Conservation (phyloP, 345 rosid species). For the Brassica incana region DNA sequence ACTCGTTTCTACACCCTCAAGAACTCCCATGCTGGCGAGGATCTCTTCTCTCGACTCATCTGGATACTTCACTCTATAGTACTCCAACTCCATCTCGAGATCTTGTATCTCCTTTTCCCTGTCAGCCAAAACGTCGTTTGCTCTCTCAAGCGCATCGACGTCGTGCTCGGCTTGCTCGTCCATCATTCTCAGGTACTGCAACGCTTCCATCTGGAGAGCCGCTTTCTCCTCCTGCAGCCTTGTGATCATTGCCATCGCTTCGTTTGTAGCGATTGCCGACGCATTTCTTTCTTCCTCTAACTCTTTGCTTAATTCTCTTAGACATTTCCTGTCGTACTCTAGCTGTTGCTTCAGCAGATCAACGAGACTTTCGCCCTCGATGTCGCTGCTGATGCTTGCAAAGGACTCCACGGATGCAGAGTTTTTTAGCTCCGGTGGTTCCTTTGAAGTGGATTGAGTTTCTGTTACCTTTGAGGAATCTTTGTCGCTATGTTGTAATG, state of each 20-base stretch:
- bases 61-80: slow-evolving; percentile 43
- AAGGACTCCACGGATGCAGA: slow-evolving; percentile 51
- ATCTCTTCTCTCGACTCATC: slow-evolving; percentile 42
- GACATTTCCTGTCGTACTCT: slow-evolving; percentile 49
- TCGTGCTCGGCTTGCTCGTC: slow-evolving; percentile 87
- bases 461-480: slow-evolving; percentile 32
- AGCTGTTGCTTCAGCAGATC: slow-evolving; percentile 57
- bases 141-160: slow-evolving; percentile 61
- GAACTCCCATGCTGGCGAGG: slow-evolving; percentile 35
- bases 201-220: slow-evolving; percentile 73
- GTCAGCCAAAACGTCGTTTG: slow-evolving; percentile 63
- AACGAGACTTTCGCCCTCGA: slow-evolving; percentile 58
- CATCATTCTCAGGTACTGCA: slow-evolving; percentile 88
- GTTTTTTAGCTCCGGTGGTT: slow-evolving; percentile 44
- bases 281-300: slow-evolving; percentile 79
- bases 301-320: slow-evolving; percentile 54
- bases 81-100: slow-evolving; percentile 68
- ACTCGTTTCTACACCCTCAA: slow-evolving; percentile 18
- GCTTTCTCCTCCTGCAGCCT: slow-evolving; percentile 87
- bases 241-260: slow-evolving; percentile 91
- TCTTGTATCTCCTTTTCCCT: slow-evolving; percentile 75
- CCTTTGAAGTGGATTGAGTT: slow-evolving; percentile 34
- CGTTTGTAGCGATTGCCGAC: slow-evolving; percentile 59
- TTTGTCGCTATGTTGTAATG: slow-evolving; percentile 14
- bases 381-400: slow-evolving; percentile 54